Evolutionary conservation across 768 basidiomycete species (phyloP).

Genomic region (Amanita subjunquillea): DNA sequence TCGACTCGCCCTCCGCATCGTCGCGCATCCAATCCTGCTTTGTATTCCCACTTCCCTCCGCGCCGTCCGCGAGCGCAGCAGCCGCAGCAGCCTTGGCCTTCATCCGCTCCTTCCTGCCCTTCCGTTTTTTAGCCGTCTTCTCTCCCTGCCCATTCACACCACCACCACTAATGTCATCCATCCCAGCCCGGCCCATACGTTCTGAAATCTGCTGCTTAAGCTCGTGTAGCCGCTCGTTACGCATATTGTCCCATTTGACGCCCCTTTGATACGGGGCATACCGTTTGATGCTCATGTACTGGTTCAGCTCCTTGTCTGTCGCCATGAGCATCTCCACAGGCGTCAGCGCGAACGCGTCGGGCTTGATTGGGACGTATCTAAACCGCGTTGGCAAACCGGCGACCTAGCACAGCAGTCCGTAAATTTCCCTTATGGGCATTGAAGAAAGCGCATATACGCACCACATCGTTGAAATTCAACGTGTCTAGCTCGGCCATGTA

Average conservation of each 20-base stretch:
- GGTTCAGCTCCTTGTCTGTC: slow-evolving; percentile 87
- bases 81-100: slow-evolving; percentile 30
- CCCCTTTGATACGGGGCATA: slow-evolving; percentile 79
- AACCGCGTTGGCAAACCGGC: slow-evolving; percentile 88
- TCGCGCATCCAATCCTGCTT: slow-evolving; percentile 16
- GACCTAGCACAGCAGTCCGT: slow-evolving; percentile 37
- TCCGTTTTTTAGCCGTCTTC: slow-evolving; percentile 45
- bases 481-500: slow-evolving; percentile 89
- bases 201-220: slow-evolving; percentile 53
- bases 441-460: slow-evolving; percentile 24
- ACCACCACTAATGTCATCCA: slow-evolving; percentile 10
- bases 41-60: slow-evolving; percentile 4
- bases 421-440: not conserved
- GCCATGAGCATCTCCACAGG: slow-evolving; percentile 86
- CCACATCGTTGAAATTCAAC: slow-evolving; percentile 94
- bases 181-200: slow-evolving; percentile 19
- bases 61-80: slow-evolving; percentile 6
- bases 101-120: slow-evolving; percentile 62
- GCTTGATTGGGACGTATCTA: slow-evolving; percentile 69
- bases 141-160: slow-evolving; percentile 11
- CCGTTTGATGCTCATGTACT: slow-evolving; percentile 82
- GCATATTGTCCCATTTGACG: slow-evolving; percentile 51
- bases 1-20: not conserved
- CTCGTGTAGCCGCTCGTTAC: slow-evolving; percentile 59
- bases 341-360: slow-evolving; percentile 57